Base-by-base conservation (phyloP, 2,329 filamentous ascomycete genomes). In the Fusarium anthophilum region DNA sequence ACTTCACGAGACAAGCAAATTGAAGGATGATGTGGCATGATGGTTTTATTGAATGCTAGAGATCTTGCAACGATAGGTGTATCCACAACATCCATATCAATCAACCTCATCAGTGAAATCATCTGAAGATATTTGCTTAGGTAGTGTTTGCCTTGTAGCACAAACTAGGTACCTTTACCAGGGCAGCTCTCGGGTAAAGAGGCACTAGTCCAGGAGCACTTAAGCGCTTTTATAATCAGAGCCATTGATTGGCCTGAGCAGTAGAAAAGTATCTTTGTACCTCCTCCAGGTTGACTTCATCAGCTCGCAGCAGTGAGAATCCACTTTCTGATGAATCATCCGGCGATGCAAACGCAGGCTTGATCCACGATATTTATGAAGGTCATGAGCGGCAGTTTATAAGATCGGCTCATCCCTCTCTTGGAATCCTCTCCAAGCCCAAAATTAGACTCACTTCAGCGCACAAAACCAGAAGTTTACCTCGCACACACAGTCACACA, bases 241-340 rank as follows among this genome's bases (percentile, higher is more conserved):
- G 30, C 8, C 11, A 11, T 6, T 74, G 67, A 74, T 74, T 74
- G 71, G 71, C 26, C 11, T 26, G 17, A 18, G n/a, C 17, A 38
- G 26, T 38, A 17, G 13, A 35, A 43, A 48, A 45, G 57, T 41
- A 32, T 43, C 69, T 63, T 41, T 68, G 59, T 66, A 69, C 67
- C 62, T 48, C 58, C 41, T 63, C 56, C 44, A 38, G 38, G 48
- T 61, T 51, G 47, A 56, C 63, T 63, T 68, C 61, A 69, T 72
- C 67, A 64, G 58, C 69, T 69, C 66, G 66, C 72, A 64, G 68
- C 44, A 39, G 26, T 60, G 45, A 63, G 77, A 74, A 79, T 74
- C 77, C 77, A 79, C 77, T 77, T 70, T 73, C 72, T 75, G 76
- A 81, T 84, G 83, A 84, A 80, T 83, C 83, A 84, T 83, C 76